Conservation (phyloP, 2,329 filamentous ascomycete genomes). For the Diaporthe helianthi region DNA sequence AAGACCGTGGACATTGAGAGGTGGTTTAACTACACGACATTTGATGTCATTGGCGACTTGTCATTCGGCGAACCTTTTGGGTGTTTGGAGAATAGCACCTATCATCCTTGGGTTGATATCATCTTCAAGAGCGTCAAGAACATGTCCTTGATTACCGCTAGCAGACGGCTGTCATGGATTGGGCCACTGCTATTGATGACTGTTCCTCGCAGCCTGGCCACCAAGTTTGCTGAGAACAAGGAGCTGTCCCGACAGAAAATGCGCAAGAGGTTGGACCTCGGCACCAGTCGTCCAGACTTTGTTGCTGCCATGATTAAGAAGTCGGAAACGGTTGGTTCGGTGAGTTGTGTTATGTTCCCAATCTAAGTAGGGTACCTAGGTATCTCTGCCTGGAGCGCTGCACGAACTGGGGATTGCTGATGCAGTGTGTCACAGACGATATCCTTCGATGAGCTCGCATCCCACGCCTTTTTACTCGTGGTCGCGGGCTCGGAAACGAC, state of each 20-base stretch:
- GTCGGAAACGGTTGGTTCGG: background rate
- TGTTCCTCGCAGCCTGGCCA: slow-evolving; percentile 3
- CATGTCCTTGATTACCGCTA: slow-evolving; percentile 28
- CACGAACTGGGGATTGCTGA: background rate
- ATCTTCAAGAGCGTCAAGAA: slow-evolving; percentile 22
- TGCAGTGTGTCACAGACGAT: background rate
- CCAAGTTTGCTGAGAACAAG: slow-evolving; percentile 4
- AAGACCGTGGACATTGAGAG: slow-evolving; percentile 39
- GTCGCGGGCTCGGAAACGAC: slow-evolving; percentile 39
- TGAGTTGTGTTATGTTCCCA: background rate
- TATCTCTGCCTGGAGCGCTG: background rate
- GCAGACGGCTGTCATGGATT: slow-evolving; percentile 2
- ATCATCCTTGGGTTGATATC: slow-evolving; percentile 41
- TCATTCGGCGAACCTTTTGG: slow-evolving; percentile 52
- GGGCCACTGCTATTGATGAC: slow-evolving; percentile 4
- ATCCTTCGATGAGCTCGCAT: slow-evolving; percentile 38
- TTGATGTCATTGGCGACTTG: slow-evolving; percentile 43
- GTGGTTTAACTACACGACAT: slow-evolving; percentile 49
- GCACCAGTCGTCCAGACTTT: slow-evolving; percentile 18
- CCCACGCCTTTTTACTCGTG: slow-evolving; percentile 38
- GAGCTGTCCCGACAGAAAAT: slow-evolving; percentile 5
- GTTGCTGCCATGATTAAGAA: slow-evolving; percentile 7
- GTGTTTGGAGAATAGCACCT: slow-evolving; percentile 41
- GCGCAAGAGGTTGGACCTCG: slow-evolving; percentile 1
- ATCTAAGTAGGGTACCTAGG: too few relatives aligned